Conservation (phyloP, 139 green algal species). For the Auxenochlorella pyrenoidosa region DNA sequence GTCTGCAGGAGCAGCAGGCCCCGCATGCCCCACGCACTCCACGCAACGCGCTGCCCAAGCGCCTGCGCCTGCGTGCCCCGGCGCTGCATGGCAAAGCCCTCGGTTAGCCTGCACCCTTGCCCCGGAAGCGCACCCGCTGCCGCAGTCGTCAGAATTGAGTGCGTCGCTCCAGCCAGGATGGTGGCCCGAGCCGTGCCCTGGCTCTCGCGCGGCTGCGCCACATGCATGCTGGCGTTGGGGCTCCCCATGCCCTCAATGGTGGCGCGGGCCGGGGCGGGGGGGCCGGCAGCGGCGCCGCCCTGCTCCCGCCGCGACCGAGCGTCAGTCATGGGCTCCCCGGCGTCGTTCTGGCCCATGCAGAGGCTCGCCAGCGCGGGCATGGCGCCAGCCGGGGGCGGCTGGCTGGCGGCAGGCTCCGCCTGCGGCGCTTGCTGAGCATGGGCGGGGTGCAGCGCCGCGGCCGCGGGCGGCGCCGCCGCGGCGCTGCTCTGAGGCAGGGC, state of each 20-base stretch:
- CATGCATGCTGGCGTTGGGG: conserved; percentile 8
- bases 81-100: too few species aligned
- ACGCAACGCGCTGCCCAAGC: too few species aligned
- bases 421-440: background rate
- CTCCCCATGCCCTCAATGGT: conserved; percentile 18
- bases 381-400: background rate
- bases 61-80: too few species aligned
- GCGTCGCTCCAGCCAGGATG: conserved; percentile 24
- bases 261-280: background rate
- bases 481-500: conserved; percentile 28
- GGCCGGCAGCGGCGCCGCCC: background rate
- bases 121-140: background rate
- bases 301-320: background rate
- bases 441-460: background rate
- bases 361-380: background rate
- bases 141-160: conserved; percentile 38
- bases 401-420: background rate
- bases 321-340: background rate
- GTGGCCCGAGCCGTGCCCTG: conserved; percentile 19
- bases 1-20: too few species aligned
- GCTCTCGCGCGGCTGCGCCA: conserved; percentile 12
- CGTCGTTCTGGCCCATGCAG: background rate
- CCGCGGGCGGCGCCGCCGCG: background rate
- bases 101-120: background rate
- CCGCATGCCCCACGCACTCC: too few species aligned